Base-by-base conservation (phyloP, 495 filamentous ascomycete genomes). In the Hypoxylon fragiforme region DNA sequence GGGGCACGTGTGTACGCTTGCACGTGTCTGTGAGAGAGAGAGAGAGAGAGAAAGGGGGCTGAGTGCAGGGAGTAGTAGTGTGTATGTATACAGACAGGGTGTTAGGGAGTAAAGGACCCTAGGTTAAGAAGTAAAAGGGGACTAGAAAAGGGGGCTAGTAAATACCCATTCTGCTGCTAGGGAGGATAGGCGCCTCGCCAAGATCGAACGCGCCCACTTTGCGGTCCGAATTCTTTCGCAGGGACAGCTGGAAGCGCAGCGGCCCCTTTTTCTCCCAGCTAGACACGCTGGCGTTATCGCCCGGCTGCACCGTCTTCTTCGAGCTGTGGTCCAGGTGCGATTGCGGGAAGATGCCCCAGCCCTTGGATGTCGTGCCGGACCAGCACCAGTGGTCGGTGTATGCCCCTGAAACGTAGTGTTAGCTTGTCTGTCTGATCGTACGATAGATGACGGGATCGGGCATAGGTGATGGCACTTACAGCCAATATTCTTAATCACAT, bases 321-420 rank as follows among this genome's bases (percentile, higher is more conserved):
- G 70, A 64, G 38, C 50, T 56, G 1, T 69, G 64, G 26, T 73
- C 71, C n/a, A 75, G 58, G 39, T 69, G 68, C 14, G 65, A 67
- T 43, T 69, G 52, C n/a, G 75, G 77, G 57, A 78, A 79, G 11
- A 77, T 38, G 3, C 77, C 77, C 68, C 64, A 75, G 18, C 72
- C 72, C 54, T 73, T 77, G 7, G 60, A 42, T 13, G 70, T 77
- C 3, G 64, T 66, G 16, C 77, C 77, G 0, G 73, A 70, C 75
- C 75, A 79, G 57, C 76, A 78, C 77, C 77, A 80, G 31, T 77
- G 72, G 26, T 77, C 70, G 7, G 42, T 44, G 30, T 69, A 64
- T 1, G 57, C 53, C 56, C 63, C 72, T 75, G 34, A 2, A 16
- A 39, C 18, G 12, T 4, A 15, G 13, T 16, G 14, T 15, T 16